Percentiles rank a stretch among this genome's conserved stretches.
Evolutionary conservation across 106 monocot species (phyloP).

Genomic region (Dendrobium officinale): DNA sequence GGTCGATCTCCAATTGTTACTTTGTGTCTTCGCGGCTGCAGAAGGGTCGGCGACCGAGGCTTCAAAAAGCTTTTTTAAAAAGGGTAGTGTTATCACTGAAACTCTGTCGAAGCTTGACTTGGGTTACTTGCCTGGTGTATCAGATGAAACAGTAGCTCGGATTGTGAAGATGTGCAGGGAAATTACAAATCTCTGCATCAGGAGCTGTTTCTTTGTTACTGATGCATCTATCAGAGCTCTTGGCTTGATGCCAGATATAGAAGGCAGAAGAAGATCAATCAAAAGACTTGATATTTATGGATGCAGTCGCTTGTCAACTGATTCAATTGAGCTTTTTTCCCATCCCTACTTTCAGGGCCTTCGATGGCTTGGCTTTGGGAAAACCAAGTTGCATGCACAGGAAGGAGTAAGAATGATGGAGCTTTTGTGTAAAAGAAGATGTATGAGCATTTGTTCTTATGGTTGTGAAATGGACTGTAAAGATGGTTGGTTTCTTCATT

Average conservation of each 20-base stretch:
- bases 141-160: constrained; percentile 43
- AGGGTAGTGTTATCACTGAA: constrained; percentile 30
- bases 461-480: constrained; percentile 83
- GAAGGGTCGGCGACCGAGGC: constrained; percentile 59
- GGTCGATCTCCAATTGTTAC: constrained; percentile 42
- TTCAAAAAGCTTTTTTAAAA: constrained; percentile 32
- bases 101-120: constrained; percentile 56
- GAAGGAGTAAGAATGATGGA: constrained; percentile 9
- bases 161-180: constrained; percentile 40
- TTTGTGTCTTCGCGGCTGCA: constrained; percentile 62
- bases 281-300: constrained; percentile 69
- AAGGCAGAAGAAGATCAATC: constrained; percentile 25
- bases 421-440: constrained; percentile 24
- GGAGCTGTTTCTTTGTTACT: constrained; percentile 56
- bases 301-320: constrained; percentile 45
- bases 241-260: constrained; percentile 22
- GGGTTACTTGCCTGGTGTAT: constrained; percentile 52
- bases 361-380: constrained; percentile 67
- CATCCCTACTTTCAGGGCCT: constrained; percentile 48
- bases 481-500: constrained; percentile 49
- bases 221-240: constrained; percentile 48
- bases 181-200: constrained; percentile 48
- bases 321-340: constrained; percentile 26
- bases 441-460: constrained; percentile 33
- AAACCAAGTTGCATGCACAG: constrained; percentile 26